Conservation (phyloP, 805 yeast species). For the Pichia sporocuriosa region DNA sequence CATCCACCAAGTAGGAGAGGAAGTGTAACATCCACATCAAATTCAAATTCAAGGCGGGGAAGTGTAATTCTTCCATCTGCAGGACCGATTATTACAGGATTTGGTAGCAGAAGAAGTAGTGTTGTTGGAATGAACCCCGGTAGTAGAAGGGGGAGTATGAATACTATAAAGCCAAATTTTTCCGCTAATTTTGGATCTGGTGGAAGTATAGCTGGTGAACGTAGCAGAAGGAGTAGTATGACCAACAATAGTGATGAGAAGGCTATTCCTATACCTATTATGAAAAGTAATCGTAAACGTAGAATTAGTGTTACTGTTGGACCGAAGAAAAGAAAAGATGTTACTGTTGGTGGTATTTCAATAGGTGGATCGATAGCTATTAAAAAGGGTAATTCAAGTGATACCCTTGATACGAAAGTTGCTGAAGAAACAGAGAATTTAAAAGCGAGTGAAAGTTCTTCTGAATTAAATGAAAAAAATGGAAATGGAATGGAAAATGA, state of each 20-base stretch:
- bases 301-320: slow-evolving; percentile 33
- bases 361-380: slow-evolving; percentile 15
- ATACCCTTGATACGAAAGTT: no score
- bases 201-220: background rate
- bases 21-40: background rate
- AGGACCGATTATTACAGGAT: background rate
- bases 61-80: slow-evolving; percentile 4
- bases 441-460: slow-evolving; percentile 8
- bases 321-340: slow-evolving; percentile 2
- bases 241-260: background rate
- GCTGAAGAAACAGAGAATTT: slow-evolving; percentile 3
- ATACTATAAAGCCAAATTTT: slow-evolving; percentile 4
- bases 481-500: slow-evolving; percentile 6
- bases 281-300: slow-evolving; percentile 12
- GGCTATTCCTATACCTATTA: slow-evolving; percentile 11
- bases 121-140: background rate
- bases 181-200: background rate
- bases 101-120: slow-evolving; percentile 1
- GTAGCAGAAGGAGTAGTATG: slow-evolving; percentile 7
- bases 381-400: background rate
- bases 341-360: slow-evolving; percentile 20
- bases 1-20: slow-evolving; percentile 1
- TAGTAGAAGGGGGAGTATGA: slow-evolving; percentile 6
- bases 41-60: slow-evolving; percentile 9
- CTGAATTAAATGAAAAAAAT: background rate